Percentiles rank a stretch among this genome's conserved stretches.
Conservation (phyloP, 805 yeast genomes). For the Wickerhamomyces sydowiorum region DNA sequence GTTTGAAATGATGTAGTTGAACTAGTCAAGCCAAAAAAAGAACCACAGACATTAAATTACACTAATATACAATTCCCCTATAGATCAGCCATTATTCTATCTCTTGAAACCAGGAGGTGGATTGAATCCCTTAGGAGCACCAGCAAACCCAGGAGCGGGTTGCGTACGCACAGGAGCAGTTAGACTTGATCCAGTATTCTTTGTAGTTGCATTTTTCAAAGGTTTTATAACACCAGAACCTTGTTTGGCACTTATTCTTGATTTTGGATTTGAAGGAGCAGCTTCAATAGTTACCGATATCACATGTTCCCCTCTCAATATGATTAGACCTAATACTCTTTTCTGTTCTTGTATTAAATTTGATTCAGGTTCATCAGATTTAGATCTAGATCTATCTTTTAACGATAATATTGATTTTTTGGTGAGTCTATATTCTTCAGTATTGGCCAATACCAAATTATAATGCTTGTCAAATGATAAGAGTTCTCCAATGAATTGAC, state of each 20-base stretch:
- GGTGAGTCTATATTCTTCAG: constrained; percentile 77
- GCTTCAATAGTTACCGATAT: constrained; percentile 41
- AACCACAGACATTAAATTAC: neutral
- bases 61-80: neutral
- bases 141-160: constrained; percentile 25
- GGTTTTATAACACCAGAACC: constrained; percentile 28
- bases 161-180: constrained; percentile 22
- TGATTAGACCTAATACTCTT: constrained; percentile 72
- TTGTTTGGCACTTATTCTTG: constrained; percentile 19
- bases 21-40: no score
- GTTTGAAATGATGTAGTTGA: no score
- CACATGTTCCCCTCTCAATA: constrained; percentile 84
- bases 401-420: constrained; percentile 43
- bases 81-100: no score
- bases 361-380: constrained; percentile 30
- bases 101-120: constrained; percentile 42
- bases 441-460: constrained; percentile 79
- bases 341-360: constrained; percentile 50
- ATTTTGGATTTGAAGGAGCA: constrained; percentile 22
- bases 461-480: constrained; percentile 86
- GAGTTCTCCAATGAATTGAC: constrained; percentile 73
- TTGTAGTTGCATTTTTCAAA: constrained; percentile 6
- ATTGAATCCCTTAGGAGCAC: constrained; percentile 36
- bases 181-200: constrained; percentile 5
- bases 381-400: constrained; percentile 27